Evolutionary conservation across 139 green algal species (phyloP).

Genomic region (Coelastrella sp.): DNA sequence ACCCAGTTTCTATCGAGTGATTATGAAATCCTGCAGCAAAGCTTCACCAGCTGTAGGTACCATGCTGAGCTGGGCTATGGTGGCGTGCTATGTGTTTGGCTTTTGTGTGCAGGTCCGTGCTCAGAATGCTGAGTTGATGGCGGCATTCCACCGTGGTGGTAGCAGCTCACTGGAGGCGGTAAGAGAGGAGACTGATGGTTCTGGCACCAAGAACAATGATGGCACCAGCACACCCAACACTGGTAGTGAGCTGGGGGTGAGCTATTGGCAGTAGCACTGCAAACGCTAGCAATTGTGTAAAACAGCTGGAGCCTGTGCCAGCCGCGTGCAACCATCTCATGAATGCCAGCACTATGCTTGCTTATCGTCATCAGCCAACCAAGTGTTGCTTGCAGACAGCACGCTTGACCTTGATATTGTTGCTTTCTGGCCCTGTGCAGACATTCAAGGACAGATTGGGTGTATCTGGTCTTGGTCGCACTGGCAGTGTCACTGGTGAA

Average conservation of each 20-base stretch:
- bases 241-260: conserved; percentile 41
- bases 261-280: no score
- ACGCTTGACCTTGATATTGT: not conserved
- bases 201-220: not conserved
- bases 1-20: no score
- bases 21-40: no score
- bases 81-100: not conserved
- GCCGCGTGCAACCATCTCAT: not conserved
- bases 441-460: conserved; percentile 35
- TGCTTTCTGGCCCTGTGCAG: not conserved
- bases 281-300: not conserved
- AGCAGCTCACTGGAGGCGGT: not conserved
- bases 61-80: no score
- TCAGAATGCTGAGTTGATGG: conserved; percentile 43
- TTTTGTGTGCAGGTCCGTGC: not conserved
- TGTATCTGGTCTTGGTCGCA: not conserved
- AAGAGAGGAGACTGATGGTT: not conserved
- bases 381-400: not conserved
- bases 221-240: conserved; percentile 33
- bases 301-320: not conserved
- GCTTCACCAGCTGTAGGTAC: no score
- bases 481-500: not conserved
- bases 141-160: not conserved
- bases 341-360: not conserved
- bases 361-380: not conserved